phyloP scores from a whole-genome alignment of 2,329 filamentous ascomycete species.

The Alternaria brassicae region DNA sequence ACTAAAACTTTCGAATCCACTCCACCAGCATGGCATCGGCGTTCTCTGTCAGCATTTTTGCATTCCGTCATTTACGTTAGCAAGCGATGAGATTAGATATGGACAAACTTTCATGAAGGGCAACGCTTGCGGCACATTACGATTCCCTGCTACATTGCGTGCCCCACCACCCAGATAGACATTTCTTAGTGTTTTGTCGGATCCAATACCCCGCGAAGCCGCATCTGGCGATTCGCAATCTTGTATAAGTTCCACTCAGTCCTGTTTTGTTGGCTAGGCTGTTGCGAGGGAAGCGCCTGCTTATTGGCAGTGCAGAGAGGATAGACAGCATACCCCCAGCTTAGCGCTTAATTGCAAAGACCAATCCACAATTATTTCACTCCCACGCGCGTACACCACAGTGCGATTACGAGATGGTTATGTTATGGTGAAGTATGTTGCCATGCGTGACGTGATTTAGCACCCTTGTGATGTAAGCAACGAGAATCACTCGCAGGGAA shows the following conservation, averaged over 20 bases:
- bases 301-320: constrained; percentile 36
- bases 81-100: constrained; percentile 47
- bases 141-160: constrained; percentile 33
- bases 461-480: constrained; percentile 40
- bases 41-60: constrained; percentile 45
- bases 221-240: constrained; percentile 37
- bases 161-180: constrained; percentile 31
- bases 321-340: constrained; percentile 40
- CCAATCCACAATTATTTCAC: constrained; percentile 24
- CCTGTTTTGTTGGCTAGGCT: constrained; percentile 27
- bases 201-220: constrained; percentile 48
- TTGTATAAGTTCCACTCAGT: constrained; percentile 44
- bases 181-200: constrained; percentile 38
- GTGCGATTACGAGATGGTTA: constrained; percentile 44
- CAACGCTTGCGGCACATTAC: constrained; percentile 38
- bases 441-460: constrained; percentile 45
- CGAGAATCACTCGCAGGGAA: constrained; percentile 20
- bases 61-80: constrained; percentile 38
- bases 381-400: not conserved
- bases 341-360: constrained; percentile 45
- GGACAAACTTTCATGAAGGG: constrained; percentile 27
- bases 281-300: constrained; percentile 29
- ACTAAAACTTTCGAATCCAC: constrained; percentile 24
- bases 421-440: constrained; percentile 16
- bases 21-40: constrained; percentile 38